These are phyloP conservation scores for Ogataea sp. DNA, from an alignment of 805 yeast genomes.

Conservation along the genomic window DNA sequence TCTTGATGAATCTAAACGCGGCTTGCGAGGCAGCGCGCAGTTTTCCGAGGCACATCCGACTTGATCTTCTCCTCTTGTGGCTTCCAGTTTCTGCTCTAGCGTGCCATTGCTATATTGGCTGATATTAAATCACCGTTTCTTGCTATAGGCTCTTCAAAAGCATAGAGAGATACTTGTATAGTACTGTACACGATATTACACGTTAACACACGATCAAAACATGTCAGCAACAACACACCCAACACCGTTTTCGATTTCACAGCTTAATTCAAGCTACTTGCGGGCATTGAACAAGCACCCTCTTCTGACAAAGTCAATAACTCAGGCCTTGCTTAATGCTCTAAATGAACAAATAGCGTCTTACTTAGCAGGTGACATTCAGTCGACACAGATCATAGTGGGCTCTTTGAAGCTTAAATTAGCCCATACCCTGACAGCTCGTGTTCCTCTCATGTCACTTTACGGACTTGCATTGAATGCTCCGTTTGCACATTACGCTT, in stretches of 20 bases:
- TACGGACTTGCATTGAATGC: conserved; percentile 49
- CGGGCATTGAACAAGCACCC: conserved; percentile 38
- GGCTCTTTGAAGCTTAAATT: conserved; percentile 20
- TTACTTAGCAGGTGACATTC: conserved; percentile 38
- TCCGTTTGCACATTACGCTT: conserved; percentile 51
- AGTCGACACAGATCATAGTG: no score
- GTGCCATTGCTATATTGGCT: no score
- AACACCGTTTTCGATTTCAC: not conserved
- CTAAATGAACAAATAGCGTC: conserved; percentile 54
- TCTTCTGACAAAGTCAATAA: conserved; percentile 47
- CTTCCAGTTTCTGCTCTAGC: no score
- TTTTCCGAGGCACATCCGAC: no score
- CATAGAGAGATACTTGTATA: not conserved
- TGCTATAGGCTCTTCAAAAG: not conserved
- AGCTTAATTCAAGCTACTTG: conserved; percentile 24
- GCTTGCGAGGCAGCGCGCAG: no score
- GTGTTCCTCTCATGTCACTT: conserved; percentile 44
- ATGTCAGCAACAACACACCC: not conserved
- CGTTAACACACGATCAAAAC: not conserved
- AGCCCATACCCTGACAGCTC: conserved; percentile 34
- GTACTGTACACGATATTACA: not conserved
- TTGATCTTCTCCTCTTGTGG: no score
- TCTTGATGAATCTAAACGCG: no score
- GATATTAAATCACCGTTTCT: not conserved
- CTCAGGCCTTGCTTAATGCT: conserved; percentile 46